These are phyloP conservation scores for Vigna nakashimae DNA, from an alignment of 306 rosid species.

Conservation along the genomic window DNA sequence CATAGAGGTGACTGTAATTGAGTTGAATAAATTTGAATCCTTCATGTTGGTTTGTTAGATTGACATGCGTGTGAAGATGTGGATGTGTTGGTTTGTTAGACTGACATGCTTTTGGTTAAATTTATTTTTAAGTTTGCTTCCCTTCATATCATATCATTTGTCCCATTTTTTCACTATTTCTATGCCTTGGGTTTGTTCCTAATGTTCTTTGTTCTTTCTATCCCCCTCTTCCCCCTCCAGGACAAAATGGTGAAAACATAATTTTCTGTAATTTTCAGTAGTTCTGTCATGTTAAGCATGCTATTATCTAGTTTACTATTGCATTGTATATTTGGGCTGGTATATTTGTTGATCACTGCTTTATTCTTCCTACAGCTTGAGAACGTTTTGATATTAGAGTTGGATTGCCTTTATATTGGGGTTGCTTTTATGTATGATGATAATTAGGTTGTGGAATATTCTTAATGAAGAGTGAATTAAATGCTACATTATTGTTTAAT, in stretches of 20 bases:
- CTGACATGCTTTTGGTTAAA: constrained; percentile 22
- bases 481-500: neutral
- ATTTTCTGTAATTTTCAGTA: constrained; percentile 31
- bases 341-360: constrained; percentile 25
- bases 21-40: constrained; percentile 7
- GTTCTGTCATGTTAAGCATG: constrained; percentile 28
- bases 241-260: constrained; percentile 5
- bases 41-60: neutral
- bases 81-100: neutral
- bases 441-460: constrained; percentile 1
- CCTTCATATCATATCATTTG: constrained; percentile 26
- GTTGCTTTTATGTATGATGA: constrained; percentile 32
- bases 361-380: constrained; percentile 35
- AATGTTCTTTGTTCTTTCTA: neutral
- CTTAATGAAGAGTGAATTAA: constrained; percentile 17
- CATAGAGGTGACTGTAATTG: constrained; percentile 3
- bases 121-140: constrained; percentile 7
- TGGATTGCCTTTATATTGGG: constrained; percentile 32
- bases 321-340: constrained; percentile 15
- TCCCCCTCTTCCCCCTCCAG: neutral
- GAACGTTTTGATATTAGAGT: constrained; percentile 29
- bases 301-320: constrained; percentile 14
- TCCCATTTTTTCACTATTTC: constrained; percentile 11
- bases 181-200: constrained; percentile 1
- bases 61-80: constrained; percentile 10